phyloP scores from a whole-genome alignment of 768 basidiomycete species.

The Suillus ampliporus region DNA sequence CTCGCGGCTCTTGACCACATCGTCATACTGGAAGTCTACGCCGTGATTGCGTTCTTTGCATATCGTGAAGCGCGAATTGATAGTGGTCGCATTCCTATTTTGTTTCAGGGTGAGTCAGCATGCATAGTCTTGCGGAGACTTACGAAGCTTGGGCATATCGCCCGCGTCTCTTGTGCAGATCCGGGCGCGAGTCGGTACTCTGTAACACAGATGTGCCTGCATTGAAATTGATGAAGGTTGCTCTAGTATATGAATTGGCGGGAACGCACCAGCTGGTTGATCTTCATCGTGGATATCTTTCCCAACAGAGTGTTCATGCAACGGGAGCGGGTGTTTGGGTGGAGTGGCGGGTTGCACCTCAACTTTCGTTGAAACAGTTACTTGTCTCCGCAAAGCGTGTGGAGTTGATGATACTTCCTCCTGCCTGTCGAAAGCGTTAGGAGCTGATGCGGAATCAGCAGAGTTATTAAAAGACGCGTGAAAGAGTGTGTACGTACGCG shows the following conservation, averaged over 20 bases:
- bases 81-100: constrained; percentile 43
- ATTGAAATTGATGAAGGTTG: background rate
- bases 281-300: background rate
- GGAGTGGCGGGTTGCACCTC: background rate
- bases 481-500: background rate
- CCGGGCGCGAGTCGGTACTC: background rate
- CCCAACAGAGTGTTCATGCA: background rate
- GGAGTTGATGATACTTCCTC: background rate
- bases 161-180: constrained; percentile 58
- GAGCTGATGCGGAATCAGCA: background rate
- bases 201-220: constrained; percentile 1
- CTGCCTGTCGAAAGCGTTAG: background rate
- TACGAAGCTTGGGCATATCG: constrained; percentile 55
- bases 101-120: constrained; percentile 1
- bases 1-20: constrained; percentile 72
- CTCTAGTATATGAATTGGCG: background rate
- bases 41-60: constrained; percentile 71
- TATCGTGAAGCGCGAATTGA: constrained; percentile 72
- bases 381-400: background rate
- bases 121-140: constrained; percentile 18
- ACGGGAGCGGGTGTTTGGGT: background rate
- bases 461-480: background rate
- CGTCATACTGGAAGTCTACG: constrained; percentile 69
- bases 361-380: background rate
- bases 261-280: background rate